Evolutionary conservation across 73 alveolate species (phyloP), one percentile per base, ranked within the genome.

Genomic region (Paramecium octaurelia): DNA sequence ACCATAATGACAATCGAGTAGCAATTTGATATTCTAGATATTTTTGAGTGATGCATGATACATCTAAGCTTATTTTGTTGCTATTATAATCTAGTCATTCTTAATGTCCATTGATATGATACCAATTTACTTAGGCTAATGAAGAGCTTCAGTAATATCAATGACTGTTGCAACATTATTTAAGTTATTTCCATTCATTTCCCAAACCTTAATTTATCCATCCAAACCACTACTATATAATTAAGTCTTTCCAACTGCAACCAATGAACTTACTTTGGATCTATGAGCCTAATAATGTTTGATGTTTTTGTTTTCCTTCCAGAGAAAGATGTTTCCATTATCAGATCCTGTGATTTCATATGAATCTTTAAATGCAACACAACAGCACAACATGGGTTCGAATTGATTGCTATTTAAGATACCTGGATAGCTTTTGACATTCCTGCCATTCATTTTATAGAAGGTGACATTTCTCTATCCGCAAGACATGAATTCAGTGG

Each of bases 61-160:
- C 34, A 97, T 96, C 84, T 97, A 97, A 40, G 98, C 98, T 29
- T 97, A 98, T 96, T 97, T 93, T 54, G 99, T 95, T 58, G 98
- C 98, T 35, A 97, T 96, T 46, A 97, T 85, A 42, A 96, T 80
- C 21, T 18, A 6, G 18, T 94, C 96, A 69, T 91, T 87, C 24
- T 84, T 92, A 73, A 93, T 94, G 54, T 86, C 34, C 31, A 71
- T 69, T 68, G 93, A 97, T 48, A 97, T 69, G 6, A 97, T 89
- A 87, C 99, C 96, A 68, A 97, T 92, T 54, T 16, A 54, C 70
- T 95, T 96, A 12, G 87, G 87, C 16, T 92, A 40, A 36, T 73
- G 57, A 36, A 43, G 34, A 0, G 24, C n/a, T 48, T 80, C 75
- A 14, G 46, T 35, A n/a, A 80, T 23, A 24, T 80, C 50, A 43